Conservation (phyloP, 1,284 basidiomycete species). For the Austroboletus novae-zelandiae region DNA sequence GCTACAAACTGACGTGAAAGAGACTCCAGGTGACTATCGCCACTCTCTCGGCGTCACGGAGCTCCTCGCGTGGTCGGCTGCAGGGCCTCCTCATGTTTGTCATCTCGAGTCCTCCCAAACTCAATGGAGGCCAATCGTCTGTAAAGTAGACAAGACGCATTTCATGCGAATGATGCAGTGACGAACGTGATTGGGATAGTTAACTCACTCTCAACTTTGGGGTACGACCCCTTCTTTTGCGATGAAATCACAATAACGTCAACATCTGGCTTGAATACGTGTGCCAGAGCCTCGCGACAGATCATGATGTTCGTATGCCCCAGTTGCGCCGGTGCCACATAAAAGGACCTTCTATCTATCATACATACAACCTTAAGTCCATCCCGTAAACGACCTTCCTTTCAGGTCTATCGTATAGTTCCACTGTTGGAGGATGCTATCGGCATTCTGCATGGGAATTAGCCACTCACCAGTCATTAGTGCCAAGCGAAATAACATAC, state of each 20-base stretch:
- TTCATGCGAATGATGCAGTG: constrained; percentile 14
- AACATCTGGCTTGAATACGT: constrained; percentile 19
- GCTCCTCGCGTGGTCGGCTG: constrained; percentile 20
- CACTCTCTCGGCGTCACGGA: constrained; percentile 23
- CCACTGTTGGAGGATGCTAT: no score
- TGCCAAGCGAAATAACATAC: constrained; percentile 16
- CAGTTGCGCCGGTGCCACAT: constrained; percentile 5
- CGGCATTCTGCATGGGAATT: neutral
- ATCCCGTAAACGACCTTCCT: neutral
- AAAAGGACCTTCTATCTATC: constrained; percentile 20
- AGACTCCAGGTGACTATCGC: constrained; percentile 7
- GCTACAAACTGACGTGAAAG: neutral
- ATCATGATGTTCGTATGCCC: constrained; percentile 2
- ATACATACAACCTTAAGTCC: constrained; percentile 3
- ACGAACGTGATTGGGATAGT: constrained; percentile 1
- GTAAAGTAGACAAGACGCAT: neutral
- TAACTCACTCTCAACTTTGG: neutral
- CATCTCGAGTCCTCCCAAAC: constrained; percentile 3
- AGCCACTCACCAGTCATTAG: constrained; percentile 4
- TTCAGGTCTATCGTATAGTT: neutral
- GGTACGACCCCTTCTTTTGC: neutral
- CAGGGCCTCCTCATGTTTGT: constrained; percentile 27
- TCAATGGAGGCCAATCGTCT: constrained; percentile 11
- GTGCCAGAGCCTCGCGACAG: constrained; percentile 13
- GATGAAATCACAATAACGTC: constrained; percentile 23